Percentiles rank a stretch among this genome's conserved stretches.
Evolutionary conservation across 2,329 filamentous ascomycete species (phyloP).

Genomic region (Penicillium oxalicum): DNA sequence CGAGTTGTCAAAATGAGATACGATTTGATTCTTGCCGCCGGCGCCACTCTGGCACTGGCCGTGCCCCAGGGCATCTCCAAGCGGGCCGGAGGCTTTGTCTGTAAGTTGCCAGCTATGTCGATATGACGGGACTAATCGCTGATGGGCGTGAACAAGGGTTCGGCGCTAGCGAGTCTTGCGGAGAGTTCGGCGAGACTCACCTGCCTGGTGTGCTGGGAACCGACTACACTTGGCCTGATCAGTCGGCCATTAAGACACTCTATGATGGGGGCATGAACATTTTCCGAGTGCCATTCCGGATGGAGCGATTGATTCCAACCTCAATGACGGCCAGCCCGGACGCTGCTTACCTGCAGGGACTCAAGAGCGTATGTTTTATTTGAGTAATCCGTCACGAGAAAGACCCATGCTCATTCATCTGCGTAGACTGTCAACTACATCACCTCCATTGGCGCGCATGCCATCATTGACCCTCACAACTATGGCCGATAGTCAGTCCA

Average conservation of each 20-base stretch:
- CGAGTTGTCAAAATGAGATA: slow-evolving; percentile 5
- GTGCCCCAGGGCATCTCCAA: slow-evolving; percentile 7
- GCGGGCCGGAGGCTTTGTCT: slow-evolving; percentile 9
- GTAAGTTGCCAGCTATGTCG: slow-evolving; percentile 1
- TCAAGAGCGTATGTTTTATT: neutral
- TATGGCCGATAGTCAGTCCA: slow-evolving; percentile 36
- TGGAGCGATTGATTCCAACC: slow-evolving; percentile 20
- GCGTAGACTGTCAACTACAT: slow-evolving; percentile 31
- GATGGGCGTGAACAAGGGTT: slow-evolving; percentile 3
- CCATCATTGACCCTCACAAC: slow-evolving; percentile 57
- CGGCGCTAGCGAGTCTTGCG: slow-evolving; percentile 13
- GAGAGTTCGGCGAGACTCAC: slow-evolving; percentile 10
- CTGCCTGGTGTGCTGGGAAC: slow-evolving; percentile 12
- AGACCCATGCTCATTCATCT: neutral
- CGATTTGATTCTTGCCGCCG: slow-evolving; percentile 4
- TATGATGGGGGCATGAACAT: slow-evolving; percentile 20
- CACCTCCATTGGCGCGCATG: slow-evolving; percentile 45
- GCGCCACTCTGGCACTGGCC: slow-evolving; percentile 8
- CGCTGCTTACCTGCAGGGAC: neutral
- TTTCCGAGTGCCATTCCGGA: slow-evolving; percentile 22
- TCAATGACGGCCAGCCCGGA: slow-evolving; percentile 14
- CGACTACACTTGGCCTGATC: slow-evolving; percentile 20
- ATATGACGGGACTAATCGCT: neutral
- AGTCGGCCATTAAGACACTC: slow-evolving; percentile 15
- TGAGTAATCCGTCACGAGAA: neutral